Evolutionary conservation across 805 yeast species (phyloP).

Genomic region (Kuraishia borneana): DNA sequence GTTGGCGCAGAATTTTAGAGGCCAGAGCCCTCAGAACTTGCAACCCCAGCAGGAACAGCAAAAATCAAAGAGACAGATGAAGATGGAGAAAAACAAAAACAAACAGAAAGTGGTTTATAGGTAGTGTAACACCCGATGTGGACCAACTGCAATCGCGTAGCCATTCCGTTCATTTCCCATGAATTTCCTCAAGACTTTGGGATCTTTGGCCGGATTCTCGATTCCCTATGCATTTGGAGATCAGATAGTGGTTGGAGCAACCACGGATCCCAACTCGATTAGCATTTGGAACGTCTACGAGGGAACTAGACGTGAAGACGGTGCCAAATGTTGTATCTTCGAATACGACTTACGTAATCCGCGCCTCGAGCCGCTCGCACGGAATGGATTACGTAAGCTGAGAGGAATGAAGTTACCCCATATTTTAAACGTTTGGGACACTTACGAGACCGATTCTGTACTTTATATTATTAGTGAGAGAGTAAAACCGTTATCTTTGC

Average conservation of each 20-base stretch:
- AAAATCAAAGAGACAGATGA: conserved; percentile 25
- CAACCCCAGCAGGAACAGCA: conserved; percentile 8
- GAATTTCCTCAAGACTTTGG: conserved; percentile 62
- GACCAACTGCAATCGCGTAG: not conserved
- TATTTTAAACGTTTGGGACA: conserved; percentile 48
- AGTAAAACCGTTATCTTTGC: conserved; percentile 38
- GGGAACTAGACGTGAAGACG: conserved; percentile 45
- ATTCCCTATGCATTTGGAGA: conserved; percentile 50
- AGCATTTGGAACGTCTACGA: conserved; percentile 55
- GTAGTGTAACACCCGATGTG: not conserved
- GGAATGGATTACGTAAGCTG: conserved; percentile 32
- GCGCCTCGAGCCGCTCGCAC: conserved; percentile 24
- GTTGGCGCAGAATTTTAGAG: no score
- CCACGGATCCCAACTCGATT: conserved; percentile 18
- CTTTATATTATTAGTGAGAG: conserved; percentile 60
- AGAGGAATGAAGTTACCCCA: conserved; percentile 59
- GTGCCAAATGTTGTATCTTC: conserved; percentile 48
- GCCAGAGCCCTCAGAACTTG: conserved; percentile 2
- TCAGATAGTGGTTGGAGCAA: conserved; percentile 15
- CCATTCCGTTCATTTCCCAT: conserved; percentile 18
- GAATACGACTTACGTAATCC: conserved; percentile 42
- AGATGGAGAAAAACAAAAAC: conserved; percentile 18
- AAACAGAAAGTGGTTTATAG: not conserved
- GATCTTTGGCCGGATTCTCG: conserved; percentile 41
- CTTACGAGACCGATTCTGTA: conserved; percentile 46